Evolutionary conservation across 192 early-diverging fungal species (phyloP), one percentile per base, ranked within the genome.

Genomic region (Coemansia asiatica): DNA sequence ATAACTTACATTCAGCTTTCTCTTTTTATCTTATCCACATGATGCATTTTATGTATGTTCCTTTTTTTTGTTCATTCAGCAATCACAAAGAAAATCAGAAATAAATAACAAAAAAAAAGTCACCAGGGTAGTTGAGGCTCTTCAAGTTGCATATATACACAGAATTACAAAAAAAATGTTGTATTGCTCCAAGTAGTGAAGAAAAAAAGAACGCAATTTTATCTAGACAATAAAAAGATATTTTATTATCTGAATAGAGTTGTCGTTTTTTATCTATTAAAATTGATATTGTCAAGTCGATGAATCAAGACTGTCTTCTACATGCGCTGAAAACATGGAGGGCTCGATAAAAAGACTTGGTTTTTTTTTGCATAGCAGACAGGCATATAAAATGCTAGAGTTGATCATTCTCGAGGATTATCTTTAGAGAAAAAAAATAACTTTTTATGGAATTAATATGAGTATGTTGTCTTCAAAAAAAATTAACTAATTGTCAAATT

Each of bases 1-100:
- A 22, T 13, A 22, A 3, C 22, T 12, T 22, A 22, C 50, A 53
- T 16, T 53, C 50, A 26, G 26, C 22, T n/a, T n/a, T n/a, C n/a
- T n/a, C n/a, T n/a, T 50, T 53, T 53, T 26, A 22, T 53, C 26
- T 22, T 6, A 53, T 53, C 26, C 50, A 53, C 50, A 53, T 27
- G 21, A 27, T 53, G 21, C 47, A n/a, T n/a, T n/a, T 15, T 49
- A 4, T 44, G 13, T 44, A 3, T 10, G 13, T 44, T 44, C 16
- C 16, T 44, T 13, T 13, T 36, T 44, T 8, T 16, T 44, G 40
- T 44, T 49, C 21, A 49, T n/a, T n/a, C n/a, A n/a, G n/a, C n/a
- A n/a, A n/a, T 50, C 22, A 1, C 49, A 50, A 16, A n/a, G 6
- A n/a, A n/a, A 50, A 50, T 50, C 9, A 44, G 16, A 44, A 0